Evolutionary conservation across 176 grass and related monocot species (phyloP).

Genomic region (Chrysopogon serrulatus): DNA sequence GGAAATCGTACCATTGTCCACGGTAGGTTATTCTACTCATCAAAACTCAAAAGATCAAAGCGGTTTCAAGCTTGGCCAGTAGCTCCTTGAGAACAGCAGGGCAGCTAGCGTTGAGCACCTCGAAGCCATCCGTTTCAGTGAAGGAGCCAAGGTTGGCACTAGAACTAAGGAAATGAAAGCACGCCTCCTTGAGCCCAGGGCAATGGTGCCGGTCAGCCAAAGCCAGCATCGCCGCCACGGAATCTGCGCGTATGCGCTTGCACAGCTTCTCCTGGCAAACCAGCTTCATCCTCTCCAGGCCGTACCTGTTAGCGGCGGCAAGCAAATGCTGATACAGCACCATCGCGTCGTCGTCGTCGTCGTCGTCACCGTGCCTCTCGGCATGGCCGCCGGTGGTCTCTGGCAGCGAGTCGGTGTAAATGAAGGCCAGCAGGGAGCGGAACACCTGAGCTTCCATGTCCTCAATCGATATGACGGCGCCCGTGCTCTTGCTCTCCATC

Average conservation of each 20-base stretch:
- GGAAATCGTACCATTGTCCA: no score
- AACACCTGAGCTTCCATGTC: neutral
- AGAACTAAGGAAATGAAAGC: neutral
- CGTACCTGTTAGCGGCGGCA: neutral
- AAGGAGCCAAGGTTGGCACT: neutral
- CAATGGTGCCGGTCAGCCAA: neutral
- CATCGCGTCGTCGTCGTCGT: neutral
- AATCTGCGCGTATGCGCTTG: neutral
- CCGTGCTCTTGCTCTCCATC: neutral
- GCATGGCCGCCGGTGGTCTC: neutral
- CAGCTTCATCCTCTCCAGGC: neutral
- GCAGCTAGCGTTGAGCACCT: neutral
- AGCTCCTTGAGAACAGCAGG: neutral
- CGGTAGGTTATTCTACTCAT: no score
- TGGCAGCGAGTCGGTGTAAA: neutral
- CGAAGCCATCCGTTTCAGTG: neutral
- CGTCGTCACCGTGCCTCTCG: neutral
- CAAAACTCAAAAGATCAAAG: neutral
- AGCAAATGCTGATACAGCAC: neutral
- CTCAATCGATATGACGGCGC: neutral
- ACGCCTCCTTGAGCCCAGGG: neutral
- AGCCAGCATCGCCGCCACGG: neutral
- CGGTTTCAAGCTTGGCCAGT: neutral
- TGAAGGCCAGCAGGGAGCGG: neutral
- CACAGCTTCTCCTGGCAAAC: neutral